Evolutionary conservation across 2,329 filamentous ascomycete genomes (phyloP), one percentile per base, ranked within the genome.

Genomic region (Pseudopithomyces chartarum): DNA sequence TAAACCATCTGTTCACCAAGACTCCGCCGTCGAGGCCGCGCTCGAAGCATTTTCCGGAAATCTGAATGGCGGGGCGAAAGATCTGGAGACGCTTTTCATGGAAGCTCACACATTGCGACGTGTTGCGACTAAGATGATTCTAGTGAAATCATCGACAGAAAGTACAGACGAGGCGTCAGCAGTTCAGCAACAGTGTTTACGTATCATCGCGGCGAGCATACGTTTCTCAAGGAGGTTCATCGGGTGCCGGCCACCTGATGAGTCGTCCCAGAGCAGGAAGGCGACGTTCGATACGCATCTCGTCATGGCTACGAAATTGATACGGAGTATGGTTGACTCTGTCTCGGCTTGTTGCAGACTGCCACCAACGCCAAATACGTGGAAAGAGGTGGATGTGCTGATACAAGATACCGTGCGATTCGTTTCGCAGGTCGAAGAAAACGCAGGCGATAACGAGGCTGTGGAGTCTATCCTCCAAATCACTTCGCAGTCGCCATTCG

Each of bases 321-420:
- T 60, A 15, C 75, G 76, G 60, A 69, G 69, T 22, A 72, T 69
- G 32, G 48, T 76, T 4, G 76, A 78, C 42, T 76, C 75, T 13
- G 65, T 69, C 1, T 55, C 71, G 22, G 55, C 68, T 6, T 73
- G 73, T 49, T 75, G 68, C 46, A 76, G 73, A 56, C 60, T 60
- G 5, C 58, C 59, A 2, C 56, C 73, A 10, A 57, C 60, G 6
- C 59, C 60, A 4, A 55, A 67, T 5, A 56, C 63, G 10, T 78
- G 73, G 71, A 66, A 69, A 45, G 59, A 66, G 19, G 38, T 77
- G 11, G 70, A 76, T 56, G 47, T 46, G 1, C 57, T 73, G 15
- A 56, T 77, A 7, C 70, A 74, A 51, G 70, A 76, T 42, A 72
- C 70, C 53, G 55, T 58, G 50, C 63, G 64, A 17, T 63, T 76